These are phyloP conservation scores for Tulasnella sp. DNA, from an alignment of 768 basidiomycete genomes.

Conservation along the genomic window DNA sequence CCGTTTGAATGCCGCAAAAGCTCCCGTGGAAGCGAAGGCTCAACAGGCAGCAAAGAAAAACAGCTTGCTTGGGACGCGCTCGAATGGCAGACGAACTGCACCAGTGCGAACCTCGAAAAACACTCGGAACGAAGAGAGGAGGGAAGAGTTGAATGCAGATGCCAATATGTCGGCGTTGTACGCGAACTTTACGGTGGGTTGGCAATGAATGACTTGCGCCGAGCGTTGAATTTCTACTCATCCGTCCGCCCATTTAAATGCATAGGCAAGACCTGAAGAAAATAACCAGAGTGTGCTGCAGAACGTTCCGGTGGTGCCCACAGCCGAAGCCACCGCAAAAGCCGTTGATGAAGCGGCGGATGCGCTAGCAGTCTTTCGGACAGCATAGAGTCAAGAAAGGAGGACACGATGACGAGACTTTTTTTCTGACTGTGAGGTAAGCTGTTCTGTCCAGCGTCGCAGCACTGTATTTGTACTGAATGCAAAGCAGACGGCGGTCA, in stretches of 20 bases:
- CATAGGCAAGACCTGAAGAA: neutral
- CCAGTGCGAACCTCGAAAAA: neutral
- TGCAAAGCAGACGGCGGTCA: neutral
- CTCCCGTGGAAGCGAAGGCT: neutral
- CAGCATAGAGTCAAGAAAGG: neutral
- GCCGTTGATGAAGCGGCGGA: conserved; percentile 3
- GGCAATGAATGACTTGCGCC: no score
- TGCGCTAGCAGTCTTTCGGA: neutral
- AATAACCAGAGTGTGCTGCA: neutral
- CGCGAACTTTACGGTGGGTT: neutral
- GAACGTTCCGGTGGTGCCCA: neutral
- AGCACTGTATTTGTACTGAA: neutral
- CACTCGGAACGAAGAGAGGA: neutral
- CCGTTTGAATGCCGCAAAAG: neutral
- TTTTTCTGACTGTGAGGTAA: neutral
- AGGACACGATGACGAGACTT: neutral
- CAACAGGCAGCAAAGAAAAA: neutral
- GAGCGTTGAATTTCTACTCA: neutral
- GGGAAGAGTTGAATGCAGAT: neutral
- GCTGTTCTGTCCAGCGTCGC: neutral
- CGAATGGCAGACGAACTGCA: neutral
- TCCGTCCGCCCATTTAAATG: neutral
- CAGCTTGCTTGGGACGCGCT: neutral
- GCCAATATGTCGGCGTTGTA: neutral
- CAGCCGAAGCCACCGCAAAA: neutral